Percentiles rank a stretch among this genome's conserved stretches.
Evolutionary conservation across 1,139 yeast genomes (phyloP).

Genomic region (Kurtzmaniella quercitrusa): DNA sequence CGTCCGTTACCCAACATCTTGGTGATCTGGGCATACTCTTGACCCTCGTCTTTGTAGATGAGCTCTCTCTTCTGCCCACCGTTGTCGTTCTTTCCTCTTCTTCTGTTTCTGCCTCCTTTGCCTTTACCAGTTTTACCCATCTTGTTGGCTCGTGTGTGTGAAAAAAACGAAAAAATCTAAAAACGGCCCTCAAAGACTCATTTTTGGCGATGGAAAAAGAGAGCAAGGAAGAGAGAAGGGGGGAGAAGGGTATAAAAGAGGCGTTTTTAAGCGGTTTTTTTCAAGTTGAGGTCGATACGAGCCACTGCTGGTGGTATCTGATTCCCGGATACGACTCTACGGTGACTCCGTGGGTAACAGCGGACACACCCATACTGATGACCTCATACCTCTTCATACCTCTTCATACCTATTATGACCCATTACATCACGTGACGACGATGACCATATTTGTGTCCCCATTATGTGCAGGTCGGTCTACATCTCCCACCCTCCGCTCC

Average conservation of each 20-base stretch:
- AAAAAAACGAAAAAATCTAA: slow-evolving; percentile 5
- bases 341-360: too few relatives aligned
- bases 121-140: slow-evolving; percentile 55
- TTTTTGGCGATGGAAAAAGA: neutral
- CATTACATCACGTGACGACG: too few relatives aligned
- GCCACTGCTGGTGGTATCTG: too few relatives aligned
- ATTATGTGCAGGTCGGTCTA: too few relatives aligned
- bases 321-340: too few relatives aligned
- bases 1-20: slow-evolving; percentile 99
- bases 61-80: slow-evolving; percentile 93
- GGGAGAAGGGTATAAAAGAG: neutral
- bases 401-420: too few relatives aligned
- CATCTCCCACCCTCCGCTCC: too few relatives aligned
- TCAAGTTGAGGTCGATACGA: too few relatives aligned
- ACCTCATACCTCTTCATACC: too few relatives aligned
- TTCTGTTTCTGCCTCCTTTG: slow-evolving; percentile 79
- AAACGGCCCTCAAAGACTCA: neutral
- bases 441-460: too few relatives aligned
- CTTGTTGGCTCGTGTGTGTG: slow-evolving; percentile 9
- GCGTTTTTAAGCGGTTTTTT: too few relatives aligned
- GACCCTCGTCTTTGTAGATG: slow-evolving; percentile 89
- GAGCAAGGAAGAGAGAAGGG: neutral
- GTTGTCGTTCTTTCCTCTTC: slow-evolving; percentile 98
- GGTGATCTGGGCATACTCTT: slow-evolving; percentile 97
- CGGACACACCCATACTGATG: too few relatives aligned